phyloP scores from a whole-genome alignment of 139 green algal genomes.

The Parachlorella kessleri region DNA sequence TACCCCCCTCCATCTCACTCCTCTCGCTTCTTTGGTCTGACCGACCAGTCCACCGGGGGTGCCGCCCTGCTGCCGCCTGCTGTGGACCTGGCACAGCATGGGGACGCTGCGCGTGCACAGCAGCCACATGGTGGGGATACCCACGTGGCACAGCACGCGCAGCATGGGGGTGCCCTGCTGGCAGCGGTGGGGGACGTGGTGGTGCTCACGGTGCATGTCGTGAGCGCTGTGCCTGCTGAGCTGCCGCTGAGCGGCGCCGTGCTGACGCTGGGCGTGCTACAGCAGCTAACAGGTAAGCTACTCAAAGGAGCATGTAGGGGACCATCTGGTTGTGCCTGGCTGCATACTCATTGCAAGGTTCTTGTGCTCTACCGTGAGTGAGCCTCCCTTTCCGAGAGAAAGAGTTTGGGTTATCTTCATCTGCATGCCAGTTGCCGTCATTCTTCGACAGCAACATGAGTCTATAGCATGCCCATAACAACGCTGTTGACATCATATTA shows the following conservation, averaged over 20 bases:
- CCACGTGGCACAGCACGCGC: constrained; percentile 4
- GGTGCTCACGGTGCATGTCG: constrained; percentile 39
- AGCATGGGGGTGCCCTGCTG: neutral
- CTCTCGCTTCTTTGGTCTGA: constrained; percentile 51
- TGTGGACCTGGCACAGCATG: neutral
- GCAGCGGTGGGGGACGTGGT: constrained; percentile 49
- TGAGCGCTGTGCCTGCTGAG: constrained; percentile 18
- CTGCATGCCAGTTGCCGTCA: no score
- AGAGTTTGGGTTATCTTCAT: no score
- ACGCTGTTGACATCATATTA: no score
- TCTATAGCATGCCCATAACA: no score
- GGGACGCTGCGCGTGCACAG: neutral
- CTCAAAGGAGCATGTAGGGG: no score
- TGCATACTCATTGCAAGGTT: no score
- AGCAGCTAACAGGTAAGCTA: constrained; percentile 29
- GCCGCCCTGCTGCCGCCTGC: constrained; percentile 16
- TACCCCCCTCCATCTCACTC: constrained; percentile 12
- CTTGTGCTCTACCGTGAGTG: no score
- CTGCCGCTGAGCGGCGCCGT: constrained; percentile 14
- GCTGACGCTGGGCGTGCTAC: constrained; percentile 38
- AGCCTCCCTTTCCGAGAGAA: no score
- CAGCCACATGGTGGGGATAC: constrained; percentile 48
- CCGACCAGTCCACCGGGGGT: neutral
- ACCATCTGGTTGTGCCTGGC: no score
- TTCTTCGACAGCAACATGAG: no score